Conservation (phyloP, 2,329 filamentous ascomycete species). For the Ascomycota sp. region DNA sequence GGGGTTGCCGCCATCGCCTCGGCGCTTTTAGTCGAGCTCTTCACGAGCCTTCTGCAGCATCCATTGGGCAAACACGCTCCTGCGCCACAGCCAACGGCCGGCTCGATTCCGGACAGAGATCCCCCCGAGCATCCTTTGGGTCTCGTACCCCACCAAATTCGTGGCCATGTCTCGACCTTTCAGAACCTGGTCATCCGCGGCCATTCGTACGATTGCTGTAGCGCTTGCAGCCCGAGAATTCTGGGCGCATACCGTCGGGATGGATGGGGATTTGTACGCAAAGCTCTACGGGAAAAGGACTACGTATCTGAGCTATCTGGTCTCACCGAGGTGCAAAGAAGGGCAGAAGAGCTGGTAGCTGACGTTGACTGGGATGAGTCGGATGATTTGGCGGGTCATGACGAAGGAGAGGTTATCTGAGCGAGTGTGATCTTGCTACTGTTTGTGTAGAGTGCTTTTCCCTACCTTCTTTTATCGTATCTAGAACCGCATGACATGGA, state of each 20-base stretch:
- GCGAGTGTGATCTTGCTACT: too few relatives aligned
- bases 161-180: conserved; percentile 57
- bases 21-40: conserved; percentile 70
- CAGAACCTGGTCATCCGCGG: conserved; percentile 55
- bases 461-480: too few relatives aligned
- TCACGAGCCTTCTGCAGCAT: conserved; percentile 76
- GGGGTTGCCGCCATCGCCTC: conserved; percentile 86
- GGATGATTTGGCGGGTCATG: conserved; percentile 26
- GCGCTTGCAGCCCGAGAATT: conserved; percentile 55
- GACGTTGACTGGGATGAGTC: conserved; percentile 40
- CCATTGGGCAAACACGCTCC: conserved; percentile 45
- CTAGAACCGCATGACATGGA: too few relatives aligned
- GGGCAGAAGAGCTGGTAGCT: conserved; percentile 28
- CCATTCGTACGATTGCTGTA: conserved; percentile 60
- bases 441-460: not conserved
- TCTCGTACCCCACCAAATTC: conserved; percentile 60
- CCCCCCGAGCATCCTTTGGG: conserved; percentile 40
- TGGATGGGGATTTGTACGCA: conserved; percentile 60
- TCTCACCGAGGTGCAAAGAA: conserved; percentile 47
- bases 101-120: conserved; percentile 28
- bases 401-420: conserved; percentile 32
- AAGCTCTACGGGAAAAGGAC: conserved; percentile 52
- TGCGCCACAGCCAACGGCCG: conserved; percentile 25
- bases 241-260: conserved; percentile 44
- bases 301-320: conserved; percentile 63